Percentiles rank a stretch among this genome's conserved stretches.
Conservation (phyloP, 768 basidiomycete species). For the Naganishia friedmannii region DNA sequence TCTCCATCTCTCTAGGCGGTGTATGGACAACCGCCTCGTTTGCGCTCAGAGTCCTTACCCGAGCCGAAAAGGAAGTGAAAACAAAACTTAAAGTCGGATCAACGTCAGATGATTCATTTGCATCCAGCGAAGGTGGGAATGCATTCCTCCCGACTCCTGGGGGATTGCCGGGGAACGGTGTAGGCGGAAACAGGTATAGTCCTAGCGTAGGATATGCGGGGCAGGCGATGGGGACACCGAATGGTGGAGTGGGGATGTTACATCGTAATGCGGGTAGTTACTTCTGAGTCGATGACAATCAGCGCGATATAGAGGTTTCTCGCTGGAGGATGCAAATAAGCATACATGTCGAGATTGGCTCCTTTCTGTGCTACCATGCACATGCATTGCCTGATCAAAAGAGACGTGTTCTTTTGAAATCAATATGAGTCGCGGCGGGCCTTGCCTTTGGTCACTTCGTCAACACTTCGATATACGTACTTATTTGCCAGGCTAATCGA, state of each 20-base stretch:
- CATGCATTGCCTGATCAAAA: too few species aligned
- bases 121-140: background rate
- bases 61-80: slow-evolving; percentile 47
- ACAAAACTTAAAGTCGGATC: slow-evolving; percentile 24
- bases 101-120: slow-evolving; percentile 6
- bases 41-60: slow-evolving; percentile 44
- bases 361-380: too few species aligned
- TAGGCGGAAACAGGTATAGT: background rate
- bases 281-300: background rate
- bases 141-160: background rate
- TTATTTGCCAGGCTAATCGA: too few species aligned
- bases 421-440: too few species aligned
- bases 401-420: too few species aligned
- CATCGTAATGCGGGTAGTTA: slow-evolving; percentile 13
- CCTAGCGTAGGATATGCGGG: slow-evolving; percentile 6
- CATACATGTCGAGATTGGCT: too few species aligned
- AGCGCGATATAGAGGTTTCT: too few species aligned
- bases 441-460: too few species aligned
- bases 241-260: background rate
- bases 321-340: too few species aligned
- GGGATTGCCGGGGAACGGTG: background rate
- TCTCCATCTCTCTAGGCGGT: slow-evolving; percentile 36
- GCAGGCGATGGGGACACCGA: background rate
- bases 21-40: slow-evolving; percentile 51
- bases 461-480: too few species aligned